phyloP scores from a whole-genome alignment of 441 rosid genomes.

The Adansonia rubrostipa region DNA sequence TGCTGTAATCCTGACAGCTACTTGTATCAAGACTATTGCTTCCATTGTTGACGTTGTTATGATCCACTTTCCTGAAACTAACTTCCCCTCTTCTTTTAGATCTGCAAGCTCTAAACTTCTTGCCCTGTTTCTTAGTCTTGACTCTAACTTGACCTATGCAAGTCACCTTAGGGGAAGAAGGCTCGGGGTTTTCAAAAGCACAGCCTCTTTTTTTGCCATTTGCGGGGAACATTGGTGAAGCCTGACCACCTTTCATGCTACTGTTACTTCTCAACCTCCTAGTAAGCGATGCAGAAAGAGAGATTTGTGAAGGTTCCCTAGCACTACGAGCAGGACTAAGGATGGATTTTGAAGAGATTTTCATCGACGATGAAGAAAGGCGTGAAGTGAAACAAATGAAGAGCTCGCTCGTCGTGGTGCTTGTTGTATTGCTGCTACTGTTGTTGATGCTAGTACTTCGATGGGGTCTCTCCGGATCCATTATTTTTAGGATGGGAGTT shows the following conservation, averaged over 20 bases:
- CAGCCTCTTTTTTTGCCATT: conserved; percentile 61
- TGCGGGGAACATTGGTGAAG: conserved; percentile 82
- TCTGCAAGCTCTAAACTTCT: conserved; percentile 67
- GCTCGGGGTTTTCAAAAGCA: conserved; percentile 70
- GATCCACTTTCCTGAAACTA: conserved; percentile 68
- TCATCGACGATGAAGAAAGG: conserved; percentile 83
- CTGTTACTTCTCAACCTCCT: conserved; percentile 69
- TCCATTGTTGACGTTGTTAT: conserved; percentile 28
- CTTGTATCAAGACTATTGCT: conserved; percentile 21
- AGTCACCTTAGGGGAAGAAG: conserved; percentile 91
- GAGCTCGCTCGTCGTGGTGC: conserved; percentile 51
- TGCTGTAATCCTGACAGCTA: conserved; percentile 30
- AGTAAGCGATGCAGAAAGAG: conserved; percentile 78
- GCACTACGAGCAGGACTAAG: conserved; percentile 67
- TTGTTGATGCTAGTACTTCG: conserved; percentile 52
- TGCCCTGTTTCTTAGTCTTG: conserved; percentile 86
- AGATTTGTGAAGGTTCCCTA: conserved; percentile 63
- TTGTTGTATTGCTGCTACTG: conserved; percentile 26
- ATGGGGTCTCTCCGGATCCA: conserved; percentile 85
- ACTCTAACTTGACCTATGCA: conserved; percentile 95
- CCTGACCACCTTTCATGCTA: conserved; percentile 72
- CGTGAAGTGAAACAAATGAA: conserved; percentile 86
- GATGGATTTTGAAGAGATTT: conserved; percentile 70
- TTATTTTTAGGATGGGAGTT: conserved; percentile 23
- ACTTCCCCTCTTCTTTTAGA: conserved; percentile 63